A percentile compares a stretch with the other conserved stretches of the same genome.
These are phyloP conservation scores for Boletus pseudo-olivaceus DNA, from an alignment of 768 basidiomycete genomes.

Conservation along the genomic window DNA sequence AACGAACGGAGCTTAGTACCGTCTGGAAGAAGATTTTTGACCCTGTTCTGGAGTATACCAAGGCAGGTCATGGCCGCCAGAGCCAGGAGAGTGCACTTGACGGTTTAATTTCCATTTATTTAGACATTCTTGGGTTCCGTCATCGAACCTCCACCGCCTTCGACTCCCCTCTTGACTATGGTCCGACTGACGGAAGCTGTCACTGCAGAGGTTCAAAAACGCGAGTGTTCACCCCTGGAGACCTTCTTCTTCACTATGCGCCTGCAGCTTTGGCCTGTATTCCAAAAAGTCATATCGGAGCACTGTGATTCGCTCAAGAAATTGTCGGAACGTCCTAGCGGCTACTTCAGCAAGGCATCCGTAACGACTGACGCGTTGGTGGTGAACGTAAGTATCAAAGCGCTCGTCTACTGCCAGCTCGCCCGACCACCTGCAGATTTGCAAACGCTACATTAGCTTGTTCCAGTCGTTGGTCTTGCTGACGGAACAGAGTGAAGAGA, in stretches of 20 bases:
- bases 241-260: conserved; percentile 77
- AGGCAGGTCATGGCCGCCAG: conserved; percentile 42
- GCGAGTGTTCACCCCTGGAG: conserved; percentile 77
- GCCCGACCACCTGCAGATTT: conserved; percentile 44
- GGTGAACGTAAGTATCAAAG: conserved; percentile 44
- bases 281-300: conserved; percentile 84
- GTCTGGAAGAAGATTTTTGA: conserved; percentile 95
- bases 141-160: conserved; percentile 71
- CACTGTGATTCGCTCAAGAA: conserved; percentile 81
- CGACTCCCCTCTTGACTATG: conserved; percentile 81
- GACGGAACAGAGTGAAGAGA: conserved; percentile 82
- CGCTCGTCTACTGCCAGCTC: not conserved
- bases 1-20: conserved; percentile 53
- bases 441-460: conserved; percentile 70
- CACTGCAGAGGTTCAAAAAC: conserved; percentile 68
- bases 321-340: conserved; percentile 66
- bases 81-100: not conserved
- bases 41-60: conserved; percentile 82
- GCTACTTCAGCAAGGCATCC: conserved; percentile 61
- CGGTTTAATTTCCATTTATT: not conserved
- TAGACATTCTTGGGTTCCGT: conserved; percentile 68
- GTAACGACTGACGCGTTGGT: conserved; percentile 69
- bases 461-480: conserved; percentile 83
- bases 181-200: conserved; percentile 87
- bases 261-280: conserved; percentile 89